A percentile compares a stretch with the other conserved stretches of the same genome.
These are phyloP conservation scores for Cyberlindnera veronae DNA, from an alignment of 805 yeast genomes.

Conservation along the genomic window DNA sequence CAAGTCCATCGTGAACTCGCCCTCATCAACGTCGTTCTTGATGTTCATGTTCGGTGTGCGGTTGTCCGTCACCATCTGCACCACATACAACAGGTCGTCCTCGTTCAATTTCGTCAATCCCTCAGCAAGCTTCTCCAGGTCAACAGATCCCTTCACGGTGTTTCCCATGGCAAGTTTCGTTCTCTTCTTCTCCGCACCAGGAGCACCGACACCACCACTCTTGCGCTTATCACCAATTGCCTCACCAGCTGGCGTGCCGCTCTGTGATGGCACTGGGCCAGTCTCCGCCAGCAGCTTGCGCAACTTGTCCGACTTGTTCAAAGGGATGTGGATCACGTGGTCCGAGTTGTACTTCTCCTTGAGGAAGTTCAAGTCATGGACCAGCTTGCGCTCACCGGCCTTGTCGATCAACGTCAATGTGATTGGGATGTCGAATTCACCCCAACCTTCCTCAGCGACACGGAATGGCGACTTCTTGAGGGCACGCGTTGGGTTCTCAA, in stretches of 20 bases:
- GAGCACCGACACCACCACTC: constrained; percentile 20
- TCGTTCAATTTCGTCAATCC: constrained; percentile 84
- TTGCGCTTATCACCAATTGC: constrained; percentile 37
- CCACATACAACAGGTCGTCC: constrained; percentile 91
- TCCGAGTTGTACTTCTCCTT: constrained; percentile 75
- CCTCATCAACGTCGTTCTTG: constrained; percentile 92
- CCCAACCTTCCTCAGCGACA: constrained; percentile 96
- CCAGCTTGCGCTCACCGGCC: constrained; percentile 82
- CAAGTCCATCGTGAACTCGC: constrained; percentile 95
- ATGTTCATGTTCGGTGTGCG: constrained; percentile 93
- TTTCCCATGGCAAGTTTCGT: constrained; percentile 30
- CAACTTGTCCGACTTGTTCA: constrained; percentile 64
- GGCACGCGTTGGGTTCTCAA: constrained; percentile 80
- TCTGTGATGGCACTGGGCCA: constrained; percentile 69
- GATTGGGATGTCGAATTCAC: constrained; percentile 89
- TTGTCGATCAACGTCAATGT: constrained; percentile 74
- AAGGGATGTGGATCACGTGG: constrained; percentile 73
- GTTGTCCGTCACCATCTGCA: constrained; percentile 96
- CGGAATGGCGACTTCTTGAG: constrained; percentile 80
- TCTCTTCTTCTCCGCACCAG: constrained; percentile 31
- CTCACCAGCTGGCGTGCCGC: no score
- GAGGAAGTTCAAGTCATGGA: constrained; percentile 85
- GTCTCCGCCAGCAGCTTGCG: constrained; percentile 71
- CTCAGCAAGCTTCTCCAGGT: constrained; percentile 85
- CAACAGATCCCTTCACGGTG: constrained; percentile 73